Conservation (phyloP, 2,329 filamentous ascomycete genomes). For the Colletotrichum plurivorum region DNA sequence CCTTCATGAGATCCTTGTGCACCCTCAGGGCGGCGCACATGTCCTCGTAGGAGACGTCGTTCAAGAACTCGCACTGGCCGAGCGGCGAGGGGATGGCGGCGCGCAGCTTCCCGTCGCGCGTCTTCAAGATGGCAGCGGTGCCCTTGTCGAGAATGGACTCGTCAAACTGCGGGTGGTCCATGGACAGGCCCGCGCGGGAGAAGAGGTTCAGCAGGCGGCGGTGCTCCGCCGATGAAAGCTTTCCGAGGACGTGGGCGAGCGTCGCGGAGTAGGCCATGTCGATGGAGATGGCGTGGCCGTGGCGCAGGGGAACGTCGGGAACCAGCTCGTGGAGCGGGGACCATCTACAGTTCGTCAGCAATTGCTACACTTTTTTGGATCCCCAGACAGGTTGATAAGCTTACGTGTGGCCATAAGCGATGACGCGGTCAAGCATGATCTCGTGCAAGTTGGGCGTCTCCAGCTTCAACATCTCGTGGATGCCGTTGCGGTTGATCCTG, state of each 20-base stretch:
- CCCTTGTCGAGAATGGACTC: constrained; percentile 75
- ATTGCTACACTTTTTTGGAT: background rate
- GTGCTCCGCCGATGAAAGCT: constrained; percentile 73
- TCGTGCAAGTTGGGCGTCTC: constrained; percentile 82
- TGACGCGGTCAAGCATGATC: constrained; percentile 79
- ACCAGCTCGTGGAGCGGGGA: constrained; percentile 80
- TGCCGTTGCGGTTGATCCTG: constrained; percentile 77
- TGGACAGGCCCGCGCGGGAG: constrained; percentile 78
- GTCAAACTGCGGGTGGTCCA: constrained; percentile 79
- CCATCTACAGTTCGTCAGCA: constrained; percentile 62
- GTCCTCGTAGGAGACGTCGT: constrained; percentile 74
- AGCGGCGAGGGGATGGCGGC: constrained; percentile 79
- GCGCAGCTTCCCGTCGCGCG: constrained; percentile 76
- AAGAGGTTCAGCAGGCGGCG: constrained; percentile 75
- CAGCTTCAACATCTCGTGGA: constrained; percentile 80
- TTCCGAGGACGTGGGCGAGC: constrained; percentile 73
- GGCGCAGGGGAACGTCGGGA: constrained; percentile 76
- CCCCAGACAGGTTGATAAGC: constrained; percentile 42
- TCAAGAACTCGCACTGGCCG: constrained; percentile 77
- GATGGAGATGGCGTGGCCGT: constrained; percentile 81
- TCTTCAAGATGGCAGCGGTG: constrained; percentile 79
- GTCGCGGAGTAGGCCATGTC: constrained; percentile 84
- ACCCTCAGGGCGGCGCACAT: constrained; percentile 71
- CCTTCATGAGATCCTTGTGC: constrained; percentile 76
- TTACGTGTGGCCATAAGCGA: constrained; percentile 80